phyloP scores from a whole-genome alignment of 2,329 filamentous ascomycete genomes.

The Proliferodiscus dingleyae region DNA sequence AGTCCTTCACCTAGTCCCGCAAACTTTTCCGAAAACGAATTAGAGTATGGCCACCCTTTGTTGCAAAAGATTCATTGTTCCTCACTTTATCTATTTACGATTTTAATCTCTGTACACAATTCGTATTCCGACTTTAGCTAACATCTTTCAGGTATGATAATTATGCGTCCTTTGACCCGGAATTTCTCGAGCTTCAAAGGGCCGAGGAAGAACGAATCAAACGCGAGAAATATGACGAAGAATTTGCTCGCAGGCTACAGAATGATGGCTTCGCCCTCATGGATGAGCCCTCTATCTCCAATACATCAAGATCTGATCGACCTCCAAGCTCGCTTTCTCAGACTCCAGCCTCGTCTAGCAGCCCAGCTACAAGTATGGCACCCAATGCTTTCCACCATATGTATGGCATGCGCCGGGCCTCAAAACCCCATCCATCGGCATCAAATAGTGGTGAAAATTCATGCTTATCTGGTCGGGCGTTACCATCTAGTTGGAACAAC shows the following conservation, averaged over 20 bases:
- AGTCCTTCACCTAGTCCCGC: constrained; percentile 23
- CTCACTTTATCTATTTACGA: constrained; percentile 22
- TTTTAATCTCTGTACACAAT: constrained; percentile 12
- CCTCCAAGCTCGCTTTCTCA: background rate
- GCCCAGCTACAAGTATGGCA: constrained; percentile 5
- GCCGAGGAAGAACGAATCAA: constrained; percentile 36
- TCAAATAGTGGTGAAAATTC: background rate
- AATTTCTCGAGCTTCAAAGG: constrained; percentile 20
- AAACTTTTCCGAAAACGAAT: constrained; percentile 23
- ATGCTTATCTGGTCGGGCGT: constrained; percentile 3
- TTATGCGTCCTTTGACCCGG: constrained; percentile 15
- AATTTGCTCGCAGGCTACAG: constrained; percentile 29
- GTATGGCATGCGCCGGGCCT: constrained; percentile 18
- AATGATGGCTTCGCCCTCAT: constrained; percentile 4
- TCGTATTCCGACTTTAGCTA: too few species aligned
- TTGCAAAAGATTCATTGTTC: constrained; percentile 21
- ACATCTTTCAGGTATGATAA: constrained; percentile 24
- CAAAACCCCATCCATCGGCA: constrained; percentile 1
- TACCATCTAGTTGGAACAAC: constrained; percentile 6
- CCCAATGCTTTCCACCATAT: constrained; percentile 28
- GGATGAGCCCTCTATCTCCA: background rate
- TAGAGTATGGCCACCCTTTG: constrained; percentile 25
- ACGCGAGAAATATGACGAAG: constrained; percentile 33
- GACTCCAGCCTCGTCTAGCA: constrained; percentile 1
- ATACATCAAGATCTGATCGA: background rate